Base-by-base conservation (phyloP, 2,329 filamentous ascomycete genomes). In the Aspergillus sp. region DNA sequence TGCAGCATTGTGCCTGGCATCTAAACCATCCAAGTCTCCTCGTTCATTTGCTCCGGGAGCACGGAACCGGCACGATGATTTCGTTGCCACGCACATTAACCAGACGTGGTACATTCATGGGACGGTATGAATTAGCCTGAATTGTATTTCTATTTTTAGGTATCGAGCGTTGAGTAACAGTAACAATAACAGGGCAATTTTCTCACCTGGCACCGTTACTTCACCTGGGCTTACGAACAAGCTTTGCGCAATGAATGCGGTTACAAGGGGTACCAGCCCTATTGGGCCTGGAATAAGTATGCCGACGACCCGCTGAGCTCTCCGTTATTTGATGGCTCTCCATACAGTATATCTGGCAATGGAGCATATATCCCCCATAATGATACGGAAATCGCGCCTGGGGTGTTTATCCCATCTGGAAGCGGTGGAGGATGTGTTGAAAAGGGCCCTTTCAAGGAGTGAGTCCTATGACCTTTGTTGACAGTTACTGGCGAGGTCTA, bases 41-140 rank as follows among this genome's bases (percentile, higher is more conserved):
- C 11, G 69, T 0, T 63, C 67, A 0, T 68, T 73, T 12, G 77
- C 75, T 0, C 71, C 80, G 0, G 82, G 82, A 2, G 80, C 77
- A 2, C 74, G 72, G 58, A 78, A 73, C 61, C 81, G 57, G n/a
- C 83, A 78, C 58, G 82, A 85, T 64, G 82, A 85, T 59, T 84
- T 79, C 49, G 73, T 82, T 6, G 80, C 77, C 5, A 73, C 76
- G 0, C 82, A 85, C 60, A 77, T 85, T 58, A 78, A 81, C 55
- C 75, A 80, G 61, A 82, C 82, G 0, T 60, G 73, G 10, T 55
- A 53, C 1, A 81, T 84, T 18, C 82, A 84, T 56, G 65, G 57
- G 22, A 72, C 73, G 6, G 71, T 72, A 65, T 14, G 60, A 77
- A 73, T 39, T 20, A 20, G 20, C 20, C 20, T 20, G 20, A 20